Evolutionary conservation across 2,329 filamentous ascomycete genomes (phyloP).

Genomic region (Pezicula radicicola): DNA sequence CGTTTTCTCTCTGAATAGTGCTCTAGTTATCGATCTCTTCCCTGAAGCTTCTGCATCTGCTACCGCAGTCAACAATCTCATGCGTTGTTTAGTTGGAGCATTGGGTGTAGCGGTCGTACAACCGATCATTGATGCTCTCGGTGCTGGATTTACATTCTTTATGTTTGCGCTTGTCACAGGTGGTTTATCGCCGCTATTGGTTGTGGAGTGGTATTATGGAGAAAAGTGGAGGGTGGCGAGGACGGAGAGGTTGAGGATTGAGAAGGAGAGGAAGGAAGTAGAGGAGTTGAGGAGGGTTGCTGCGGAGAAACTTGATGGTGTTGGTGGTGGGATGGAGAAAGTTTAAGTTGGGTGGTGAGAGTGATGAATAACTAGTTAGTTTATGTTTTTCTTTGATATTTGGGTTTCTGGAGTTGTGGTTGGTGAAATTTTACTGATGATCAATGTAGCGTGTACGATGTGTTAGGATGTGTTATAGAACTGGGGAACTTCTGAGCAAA

Average conservation of each 20-base stretch:
- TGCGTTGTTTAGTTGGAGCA: slow-evolving; percentile 29
- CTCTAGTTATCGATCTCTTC: slow-evolving; percentile 30
- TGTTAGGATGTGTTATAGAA: too few species aligned
- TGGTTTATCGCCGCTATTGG: slow-evolving; percentile 10
- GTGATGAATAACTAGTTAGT: too few species aligned
- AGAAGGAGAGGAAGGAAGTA: slow-evolving; percentile 8
- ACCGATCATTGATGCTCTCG: slow-evolving; percentile 21
- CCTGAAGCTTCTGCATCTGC: slow-evolving; percentile 28
- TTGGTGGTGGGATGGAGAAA: too few species aligned
- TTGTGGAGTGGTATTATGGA: slow-evolving; percentile 16
- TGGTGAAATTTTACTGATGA: too few species aligned
- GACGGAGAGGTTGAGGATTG: slow-evolving; percentile 6
- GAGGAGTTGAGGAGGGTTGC: slow-evolving; percentile 6
- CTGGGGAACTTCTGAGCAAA: too few species aligned
- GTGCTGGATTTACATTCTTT: slow-evolving; percentile 13
- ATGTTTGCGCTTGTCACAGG: slow-evolving; percentile 12
- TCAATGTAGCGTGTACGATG: too few species aligned
- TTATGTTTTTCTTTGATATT: too few species aligned
- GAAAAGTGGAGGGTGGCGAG: slow-evolving; percentile 15
- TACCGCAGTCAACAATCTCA: slow-evolving; percentile 32
- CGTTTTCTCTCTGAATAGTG: slow-evolving; percentile 31
- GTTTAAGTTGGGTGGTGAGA: too few species aligned
- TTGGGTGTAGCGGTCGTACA: slow-evolving; percentile 22
- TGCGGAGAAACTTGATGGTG: too few species aligned
- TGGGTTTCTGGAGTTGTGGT: too few species aligned